Percentiles rank a stretch among this genome's conserved stretches.
These are phyloP conservation scores for Syncephalis plumigaleata DNA, from an alignment of 371 early-diverging fungal species.

Conservation along the genomic window DNA sequence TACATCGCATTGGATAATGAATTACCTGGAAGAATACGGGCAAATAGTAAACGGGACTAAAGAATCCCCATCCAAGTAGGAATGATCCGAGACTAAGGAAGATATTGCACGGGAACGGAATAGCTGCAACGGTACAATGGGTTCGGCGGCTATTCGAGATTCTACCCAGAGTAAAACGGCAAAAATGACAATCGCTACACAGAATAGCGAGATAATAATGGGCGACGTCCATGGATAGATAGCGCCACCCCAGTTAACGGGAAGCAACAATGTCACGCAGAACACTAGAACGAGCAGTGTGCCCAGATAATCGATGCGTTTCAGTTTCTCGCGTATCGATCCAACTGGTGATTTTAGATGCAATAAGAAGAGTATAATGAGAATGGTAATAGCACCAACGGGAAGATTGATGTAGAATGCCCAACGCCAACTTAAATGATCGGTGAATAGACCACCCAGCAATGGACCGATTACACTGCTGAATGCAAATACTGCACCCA, in stretches of 20 bases:
- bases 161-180: slow-evolving; percentile 34
- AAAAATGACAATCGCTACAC: slow-evolving; percentile 42
- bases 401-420: slow-evolving; percentile 70
- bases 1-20: too few relatives aligned
- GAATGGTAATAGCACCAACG: slow-evolving; percentile 28
- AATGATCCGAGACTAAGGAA: slow-evolving; percentile 23
- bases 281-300: neutral
- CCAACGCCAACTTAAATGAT: slow-evolving; percentile 32
- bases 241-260: slow-evolving; percentile 15
- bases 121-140: slow-evolving; percentile 33
- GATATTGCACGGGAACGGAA: slow-evolving; percentile 20
- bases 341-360: slow-evolving; percentile 23
- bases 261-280: slow-evolving; percentile 1
- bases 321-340: slow-evolving; percentile 22
- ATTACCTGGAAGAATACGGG: slow-evolving; percentile 36
- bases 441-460: slow-evolving; percentile 52
- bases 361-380: slow-evolving; percentile 28
- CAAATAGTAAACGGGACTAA: slow-evolving; percentile 49
- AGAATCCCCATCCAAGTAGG: slow-evolving; percentile 46
- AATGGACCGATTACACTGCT: slow-evolving; percentile 55
- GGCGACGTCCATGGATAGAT: slow-evolving; percentile 38
- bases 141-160: slow-evolving; percentile 30
- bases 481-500: slow-evolving; percentile 32
- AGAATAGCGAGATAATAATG: slow-evolving; percentile 34
- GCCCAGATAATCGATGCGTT: slow-evolving; percentile 9